Percentiles rank a stretch among this genome's conserved stretches.
Conservation (phyloP, 2,329 filamentous ascomycete genomes). For the Colletotrichum euphorbiae region DNA sequence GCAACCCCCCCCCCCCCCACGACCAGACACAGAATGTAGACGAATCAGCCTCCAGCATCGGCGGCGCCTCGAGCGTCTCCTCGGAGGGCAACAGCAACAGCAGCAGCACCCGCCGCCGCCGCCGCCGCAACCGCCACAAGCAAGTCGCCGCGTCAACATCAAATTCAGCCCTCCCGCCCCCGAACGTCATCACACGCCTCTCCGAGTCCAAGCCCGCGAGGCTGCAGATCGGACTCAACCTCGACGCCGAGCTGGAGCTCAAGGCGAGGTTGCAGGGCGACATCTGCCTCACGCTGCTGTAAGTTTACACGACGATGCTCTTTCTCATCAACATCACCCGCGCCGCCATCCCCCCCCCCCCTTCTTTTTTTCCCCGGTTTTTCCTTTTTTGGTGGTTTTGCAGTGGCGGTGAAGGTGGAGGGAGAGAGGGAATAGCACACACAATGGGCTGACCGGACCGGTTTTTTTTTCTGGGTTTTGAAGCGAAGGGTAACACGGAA, state of each 20-base stretch:
- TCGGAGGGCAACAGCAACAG: conserved; percentile 16
- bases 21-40: conserved; percentile 26
- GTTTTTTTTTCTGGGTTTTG: neutral
- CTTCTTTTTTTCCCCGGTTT: too few species aligned
- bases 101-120: conserved; percentile 22
- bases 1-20: neutral
- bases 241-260: conserved; percentile 82
- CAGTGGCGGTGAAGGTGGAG: too few species aligned
- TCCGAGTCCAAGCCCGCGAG: conserved; percentile 71
- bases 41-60: conserved; percentile 39
- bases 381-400: too few species aligned
- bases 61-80: conserved; percentile 13
- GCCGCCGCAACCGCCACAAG: conserved; percentile 24
- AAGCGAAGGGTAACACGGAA: conserved; percentile 5
- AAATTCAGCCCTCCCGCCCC: neutral
- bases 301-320: too few species aligned
- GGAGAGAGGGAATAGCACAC: too few species aligned
- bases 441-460: conserved; percentile 19
- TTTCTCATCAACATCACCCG: too few species aligned
- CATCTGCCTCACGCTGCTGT: conserved; percentile 77
- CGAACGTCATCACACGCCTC: conserved; percentile 43
- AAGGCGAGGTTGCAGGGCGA: conserved; percentile 84
- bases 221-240: conserved; percentile 77
- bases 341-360: too few species aligned
- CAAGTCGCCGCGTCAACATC: conserved; percentile 4